phyloP scores from a whole-genome alignment of 2,329 filamentous ascomycete species.

The Metarhizium robertsii region DNA sequence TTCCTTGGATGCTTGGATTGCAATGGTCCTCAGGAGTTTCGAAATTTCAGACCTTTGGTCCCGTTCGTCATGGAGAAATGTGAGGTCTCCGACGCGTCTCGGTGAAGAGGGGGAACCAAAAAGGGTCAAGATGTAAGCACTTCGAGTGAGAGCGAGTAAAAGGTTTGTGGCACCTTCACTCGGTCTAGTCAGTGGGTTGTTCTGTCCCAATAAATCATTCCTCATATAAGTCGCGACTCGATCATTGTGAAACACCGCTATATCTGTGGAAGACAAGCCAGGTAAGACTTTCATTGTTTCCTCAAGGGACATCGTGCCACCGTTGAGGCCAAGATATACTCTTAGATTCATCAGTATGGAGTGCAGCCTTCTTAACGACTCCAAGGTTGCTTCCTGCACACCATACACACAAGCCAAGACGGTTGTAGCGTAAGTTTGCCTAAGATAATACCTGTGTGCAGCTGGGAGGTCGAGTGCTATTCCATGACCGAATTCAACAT shows the following conservation, averaged over 20 bases:
- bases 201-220: constrained; percentile 42
- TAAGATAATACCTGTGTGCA: constrained; percentile 48
- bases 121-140: constrained; percentile 46
- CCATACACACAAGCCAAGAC: constrained; percentile 60
- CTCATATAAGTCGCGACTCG: constrained; percentile 22
- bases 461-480: constrained; percentile 50
- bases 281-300: constrained; percentile 37
- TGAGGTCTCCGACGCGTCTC: constrained; percentile 50
- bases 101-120: constrained; percentile 41
- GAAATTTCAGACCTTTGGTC: constrained; percentile 55
- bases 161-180: constrained; percentile 45
- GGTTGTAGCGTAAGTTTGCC: constrained; percentile 56
- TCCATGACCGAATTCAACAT: constrained; percentile 58
- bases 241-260: constrained; percentile 10
- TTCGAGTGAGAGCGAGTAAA: constrained; percentile 53
- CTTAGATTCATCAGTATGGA: constrained; percentile 47
- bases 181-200: constrained; percentile 58
- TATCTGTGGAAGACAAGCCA: constrained; percentile 22
- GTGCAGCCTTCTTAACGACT: constrained; percentile 52
- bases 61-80: constrained; percentile 50
- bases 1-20: constrained; percentile 39
- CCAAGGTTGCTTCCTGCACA: constrained; percentile 47
- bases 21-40: constrained; percentile 47
- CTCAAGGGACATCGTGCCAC: constrained; percentile 42
- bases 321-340: constrained; percentile 48